Evolutionary conservation across 331 rosid genomes (phyloP).

Genomic region (Quercus phellos): DNA sequence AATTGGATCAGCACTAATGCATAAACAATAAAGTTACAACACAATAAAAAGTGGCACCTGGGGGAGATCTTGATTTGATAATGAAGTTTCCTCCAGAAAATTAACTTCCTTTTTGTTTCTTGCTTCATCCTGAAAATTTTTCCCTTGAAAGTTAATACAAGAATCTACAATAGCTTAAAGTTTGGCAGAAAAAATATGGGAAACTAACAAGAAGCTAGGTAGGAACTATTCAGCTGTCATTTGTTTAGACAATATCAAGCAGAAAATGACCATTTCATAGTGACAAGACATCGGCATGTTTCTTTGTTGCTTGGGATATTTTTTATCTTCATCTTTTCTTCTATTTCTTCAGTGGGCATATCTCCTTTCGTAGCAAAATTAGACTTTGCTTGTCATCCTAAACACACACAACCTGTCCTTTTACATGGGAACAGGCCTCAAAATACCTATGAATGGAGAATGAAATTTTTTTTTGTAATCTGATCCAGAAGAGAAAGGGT

Average conservation of each 20-base stretch:
- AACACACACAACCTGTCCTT: background rate
- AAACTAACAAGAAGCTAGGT: background rate
- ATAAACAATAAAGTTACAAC: slow-evolving; percentile 1
- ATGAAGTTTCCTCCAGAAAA: slow-evolving; percentile 32
- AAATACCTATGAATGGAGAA: background rate
- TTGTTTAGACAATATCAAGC: background rate
- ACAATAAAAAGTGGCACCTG: slow-evolving; percentile 45
- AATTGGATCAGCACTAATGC: background rate
- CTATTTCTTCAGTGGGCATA: background rate
- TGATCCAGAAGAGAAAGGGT: background rate
- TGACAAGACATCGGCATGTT: background rate
- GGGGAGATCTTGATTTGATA: slow-evolving; percentile 49
- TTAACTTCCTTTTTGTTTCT: slow-evolving; percentile 33
- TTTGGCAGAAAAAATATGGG: background rate
- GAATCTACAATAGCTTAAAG: background rate
- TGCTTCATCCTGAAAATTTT: slow-evolving; percentile 46
- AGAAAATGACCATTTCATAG: slow-evolving; percentile 5
- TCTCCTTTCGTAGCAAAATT: background rate
- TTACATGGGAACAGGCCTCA: background rate
- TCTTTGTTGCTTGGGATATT: background rate
- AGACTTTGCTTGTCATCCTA: background rate
- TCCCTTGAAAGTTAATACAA: slow-evolving; percentile 19
- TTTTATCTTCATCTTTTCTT: background rate
- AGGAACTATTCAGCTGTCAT: background rate
- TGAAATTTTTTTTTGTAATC: background rate